phyloP scores from a whole-genome alignment of 331 rosid species.

The Cydonia oblonga region DNA sequence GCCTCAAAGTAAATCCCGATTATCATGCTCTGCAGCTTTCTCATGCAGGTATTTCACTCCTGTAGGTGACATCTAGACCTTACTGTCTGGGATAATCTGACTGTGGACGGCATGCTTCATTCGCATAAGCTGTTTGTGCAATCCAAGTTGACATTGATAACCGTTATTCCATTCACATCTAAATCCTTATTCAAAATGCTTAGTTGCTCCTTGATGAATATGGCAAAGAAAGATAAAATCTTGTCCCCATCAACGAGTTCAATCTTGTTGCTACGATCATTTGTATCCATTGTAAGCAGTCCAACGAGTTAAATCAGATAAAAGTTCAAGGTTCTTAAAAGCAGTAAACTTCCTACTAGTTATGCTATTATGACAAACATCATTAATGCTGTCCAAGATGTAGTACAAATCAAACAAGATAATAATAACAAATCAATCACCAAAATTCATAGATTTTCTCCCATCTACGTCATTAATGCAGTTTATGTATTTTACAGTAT shows the following conservation, averaged over 20 bases:
- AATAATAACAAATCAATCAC: not conserved
- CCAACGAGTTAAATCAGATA: not conserved
- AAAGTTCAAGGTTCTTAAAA: not conserved
- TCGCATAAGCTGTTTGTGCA: conserved; percentile 92
- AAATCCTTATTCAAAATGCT: conserved; percentile 38
- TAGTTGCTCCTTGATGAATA: conserved; percentile 69
- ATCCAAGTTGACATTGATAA: conserved; percentile 53
- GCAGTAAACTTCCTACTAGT: not conserved
- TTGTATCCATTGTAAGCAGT: not conserved
- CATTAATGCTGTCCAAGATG: not conserved
- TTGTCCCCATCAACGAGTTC: conserved; percentile 89
- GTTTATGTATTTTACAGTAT: not conserved
- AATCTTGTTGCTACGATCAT: conserved; percentile 28
- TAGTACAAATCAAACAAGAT: not conserved
- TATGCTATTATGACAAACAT: not conserved
- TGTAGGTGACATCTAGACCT: conserved; percentile 82
- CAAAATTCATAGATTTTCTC: not conserved
- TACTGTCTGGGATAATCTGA: conserved; percentile 43
- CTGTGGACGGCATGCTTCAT: conserved; percentile 86
- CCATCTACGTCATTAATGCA: not conserved
- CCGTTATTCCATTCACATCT: conserved; percentile 9
- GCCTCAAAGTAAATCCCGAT: conserved; percentile 92
- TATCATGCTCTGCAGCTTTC: conserved; percentile 67
- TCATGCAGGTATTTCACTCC: conserved; percentile 86
- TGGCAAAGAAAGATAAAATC: conserved; percentile 67